A percentile compares a stretch with the other conserved stretches of the same genome.
phyloP scores from a whole-genome alignment of 1,284 basidiomycete species.

The Cryptococcus maquisensis region DNA sequence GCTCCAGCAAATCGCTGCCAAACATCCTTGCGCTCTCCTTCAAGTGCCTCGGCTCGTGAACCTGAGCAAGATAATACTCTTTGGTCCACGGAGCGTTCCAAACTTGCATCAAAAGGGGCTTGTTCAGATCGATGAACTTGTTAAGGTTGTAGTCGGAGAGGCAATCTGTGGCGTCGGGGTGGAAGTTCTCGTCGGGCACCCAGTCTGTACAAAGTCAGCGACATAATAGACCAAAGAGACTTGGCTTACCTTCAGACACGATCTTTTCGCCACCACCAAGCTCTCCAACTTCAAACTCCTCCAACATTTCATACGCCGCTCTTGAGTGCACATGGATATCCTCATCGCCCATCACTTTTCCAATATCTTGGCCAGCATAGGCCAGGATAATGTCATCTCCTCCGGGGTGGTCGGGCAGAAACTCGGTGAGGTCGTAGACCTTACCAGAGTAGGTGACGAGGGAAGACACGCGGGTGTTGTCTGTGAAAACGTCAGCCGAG shows the following conservation, averaged over 20 bases:
- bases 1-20: constrained; percentile 71
- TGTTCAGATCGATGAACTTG: constrained; percentile 86
- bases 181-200: constrained; percentile 80
- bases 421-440: constrained; percentile 53
- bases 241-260: constrained; percentile 67
- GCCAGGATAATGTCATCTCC: constrained; percentile 55
- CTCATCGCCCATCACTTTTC: constrained; percentile 72
- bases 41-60: constrained; percentile 91
- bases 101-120: constrained; percentile 59
- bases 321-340: constrained; percentile 90
- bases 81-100: constrained; percentile 58
- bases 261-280: constrained; percentile 70
- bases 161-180: constrained; percentile 79
- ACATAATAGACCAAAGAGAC: not conserved
- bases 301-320: constrained; percentile 85
- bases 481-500: constrained; percentile 16
- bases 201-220: constrained; percentile 57
- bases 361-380: constrained; percentile 80
- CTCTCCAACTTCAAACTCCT: constrained; percentile 77
- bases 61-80: constrained; percentile 91
- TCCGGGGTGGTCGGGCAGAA: constrained; percentile 52
- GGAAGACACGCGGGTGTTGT: constrained; percentile 34
- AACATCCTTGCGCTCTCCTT: constrained; percentile 84
- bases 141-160: constrained; percentile 76
- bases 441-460: constrained; percentile 49